Evolutionary conservation across 2,329 filamentous ascomycete genomes (phyloP), one percentile per base, ranked within the genome.

Genomic region (Xylariomycetidae sp.): DNA sequence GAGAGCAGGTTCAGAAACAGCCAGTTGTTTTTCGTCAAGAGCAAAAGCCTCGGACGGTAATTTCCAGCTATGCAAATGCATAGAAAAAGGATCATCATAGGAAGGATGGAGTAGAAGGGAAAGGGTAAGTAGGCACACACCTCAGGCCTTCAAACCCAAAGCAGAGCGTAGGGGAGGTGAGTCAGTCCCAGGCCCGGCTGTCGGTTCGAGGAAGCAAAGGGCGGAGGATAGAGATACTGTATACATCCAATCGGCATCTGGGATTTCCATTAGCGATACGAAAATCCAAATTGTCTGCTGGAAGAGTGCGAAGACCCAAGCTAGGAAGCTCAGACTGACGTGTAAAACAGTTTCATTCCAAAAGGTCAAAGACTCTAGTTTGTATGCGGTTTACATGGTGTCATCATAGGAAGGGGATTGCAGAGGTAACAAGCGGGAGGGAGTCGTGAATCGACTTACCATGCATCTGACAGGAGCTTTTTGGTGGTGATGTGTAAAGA

Each of bases 321-420:
- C 16, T 36, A 53, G 44, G 46, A 58, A 58, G 63, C 72, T 92
- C 86, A 92, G 86, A 88, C 86, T 92, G 86, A 92, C 85, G 85
- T 90, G 81, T 77, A 81, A 86, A 77, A 72, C 78, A 63, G 82
- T 90, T 89, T 89, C 85, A 90, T 82, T 74, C 79, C 72, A 61
- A 70, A 83, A 80, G 51, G 51, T 94, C 87, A 92, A 92, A 94
- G 87, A 94, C 87, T 94, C 87, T 94, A 94, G 64, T 63, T 67
- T 72, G n/a, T n/a, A n/a, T n/a, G 81, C 77, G 83, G 84, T 88
- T 82, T 75, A 72, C 69, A 70, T 62, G 62, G 67, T 88, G 80
- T 89, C 86, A 90, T 90, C 86, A 69, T 57, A 47, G 20, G 47
- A 50, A 46, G 39, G 33, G 28, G 19, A 25, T 28, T 27, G 37